Evolutionary conservation across 441 rosid genomes (phyloP).

Genomic region (Brassica balearica): DNA sequence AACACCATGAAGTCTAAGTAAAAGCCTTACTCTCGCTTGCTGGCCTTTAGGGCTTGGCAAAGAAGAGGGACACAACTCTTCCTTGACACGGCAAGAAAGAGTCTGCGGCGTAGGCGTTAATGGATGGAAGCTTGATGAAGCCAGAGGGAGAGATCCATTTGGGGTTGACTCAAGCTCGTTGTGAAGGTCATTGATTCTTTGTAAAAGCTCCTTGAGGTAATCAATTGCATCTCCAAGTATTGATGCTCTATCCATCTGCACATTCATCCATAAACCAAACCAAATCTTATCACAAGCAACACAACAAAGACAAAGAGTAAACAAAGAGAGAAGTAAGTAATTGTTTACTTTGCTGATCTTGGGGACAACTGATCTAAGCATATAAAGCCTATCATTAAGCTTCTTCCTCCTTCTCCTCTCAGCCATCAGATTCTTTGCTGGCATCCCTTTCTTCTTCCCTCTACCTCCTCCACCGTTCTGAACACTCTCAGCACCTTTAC

Average conservation of each 20-base stretch:
- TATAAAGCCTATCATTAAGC: conserved; percentile 79
- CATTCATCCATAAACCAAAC: background rate
- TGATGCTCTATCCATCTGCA: conserved; percentile 8
- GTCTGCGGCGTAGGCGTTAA: background rate
- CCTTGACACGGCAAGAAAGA: background rate
- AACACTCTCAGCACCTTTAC: background rate
- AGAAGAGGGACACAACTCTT: conserved; percentile 2
- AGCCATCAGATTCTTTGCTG: conserved; percentile 82
- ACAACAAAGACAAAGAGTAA: background rate
- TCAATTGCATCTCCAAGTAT: conserved; percentile 8
- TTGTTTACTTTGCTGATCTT: conserved; percentile 69
- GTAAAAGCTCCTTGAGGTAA: background rate
- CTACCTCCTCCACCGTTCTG: conserved; percentile 35
- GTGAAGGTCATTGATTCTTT: background rate
- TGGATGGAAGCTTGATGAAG: background rate
- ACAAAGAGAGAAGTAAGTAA: background rate
- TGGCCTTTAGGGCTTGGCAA: background rate
- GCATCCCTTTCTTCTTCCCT: conserved; percentile 82
- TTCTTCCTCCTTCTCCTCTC: conserved; percentile 82
- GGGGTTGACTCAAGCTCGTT: background rate
- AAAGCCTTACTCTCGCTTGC: background rate
- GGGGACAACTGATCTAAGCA: conserved; percentile 83
- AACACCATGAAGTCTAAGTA: background rate
- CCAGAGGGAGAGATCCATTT: background rate
- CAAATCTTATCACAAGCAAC: background rate